Evolutionary conservation across 1,139 yeast genomes (phyloP).

Genomic region (Suhomyces choctaworum): DNA sequence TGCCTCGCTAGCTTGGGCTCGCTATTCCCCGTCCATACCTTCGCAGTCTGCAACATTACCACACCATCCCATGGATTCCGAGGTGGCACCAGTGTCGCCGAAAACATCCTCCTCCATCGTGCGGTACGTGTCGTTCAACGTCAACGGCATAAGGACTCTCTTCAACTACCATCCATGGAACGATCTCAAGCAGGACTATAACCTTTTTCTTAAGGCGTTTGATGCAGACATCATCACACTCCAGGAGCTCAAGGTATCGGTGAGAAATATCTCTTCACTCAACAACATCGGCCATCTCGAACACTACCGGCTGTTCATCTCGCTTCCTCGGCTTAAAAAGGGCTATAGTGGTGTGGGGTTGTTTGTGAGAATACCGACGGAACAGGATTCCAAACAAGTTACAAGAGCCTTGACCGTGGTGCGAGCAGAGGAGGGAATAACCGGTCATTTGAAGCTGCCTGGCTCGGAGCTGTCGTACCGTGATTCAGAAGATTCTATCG

Average conservation of each 20-base stretch:
- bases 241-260: conserved; percentile 80
- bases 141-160: conserved; percentile 80
- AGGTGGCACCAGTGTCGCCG: background rate
- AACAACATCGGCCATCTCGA: conserved; percentile 53
- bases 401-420: conserved; percentile 48
- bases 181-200: conserved; percentile 45
- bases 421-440: conserved; percentile 87
- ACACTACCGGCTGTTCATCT: conserved; percentile 63
- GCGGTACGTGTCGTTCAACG: conserved; percentile 73
- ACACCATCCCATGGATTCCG: too few species aligned
- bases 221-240: conserved; percentile 77
- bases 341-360: conserved; percentile 95
- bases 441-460: conserved; percentile 55
- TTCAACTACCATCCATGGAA: conserved; percentile 86
- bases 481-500: conserved; percentile 47
- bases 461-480: conserved; percentile 19
- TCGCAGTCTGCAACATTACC: too few species aligned
- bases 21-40: too few species aligned
- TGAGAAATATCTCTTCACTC: conserved; percentile 42
- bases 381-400: conserved; percentile 37
- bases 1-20: too few species aligned
- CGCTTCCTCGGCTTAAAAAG: conserved; percentile 63
- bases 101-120: conserved; percentile 14
- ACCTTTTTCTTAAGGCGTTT: conserved; percentile 51
- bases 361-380: conserved; percentile 58